Base-by-base conservation (phyloP, 148 eudicot species). In the Pharnaceum exiguum region DNA sequence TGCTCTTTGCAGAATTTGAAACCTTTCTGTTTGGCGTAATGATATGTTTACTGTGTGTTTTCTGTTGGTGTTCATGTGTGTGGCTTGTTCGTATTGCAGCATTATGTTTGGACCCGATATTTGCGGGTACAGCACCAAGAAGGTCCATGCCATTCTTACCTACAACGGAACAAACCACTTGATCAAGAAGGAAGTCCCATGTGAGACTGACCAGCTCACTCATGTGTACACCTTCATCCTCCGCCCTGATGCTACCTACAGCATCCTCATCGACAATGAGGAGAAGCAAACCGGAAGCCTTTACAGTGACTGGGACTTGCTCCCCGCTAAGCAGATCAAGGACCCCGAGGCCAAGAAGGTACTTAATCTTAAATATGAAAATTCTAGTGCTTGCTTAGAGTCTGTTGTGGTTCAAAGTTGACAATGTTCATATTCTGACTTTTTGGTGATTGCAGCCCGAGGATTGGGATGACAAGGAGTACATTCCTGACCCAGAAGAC, bases 51-150 rank as follows among this genome's bases (percentile, higher is more conserved):
- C 19, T 59, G 51, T 30, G 5, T 54, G 22, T 22, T 18, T 18
- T 59, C 12, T 24, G 10, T 25, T 43, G 38, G 56, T 56, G 44
- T 58, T 58, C n/a, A 22, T 17, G 22, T 37, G 30, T 43, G 15
- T 38, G 9, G 45, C 11, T 56, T 54, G 40, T 56, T 64, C 59
- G 48, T 1, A n/a, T 29, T 78, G 79, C 79, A 90, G 93, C 59
- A 87, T 91, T 57, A 91, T 91, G 98, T 91, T 91, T 75, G 98
- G 98, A 26, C 98, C 96, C 56, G 96, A 91, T 69, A 91, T 91
- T 56, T 91, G 96, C 76, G 98, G 98, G 31, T 87, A 85, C 74
- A 79, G 73, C 68, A 91, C 98, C 42, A 91, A 91, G 71, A 90
- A 90, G 61, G 97, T 90, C 60, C 97, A 90, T 60, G 89, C 95